These are phyloP conservation scores for Heterobasidion irregulare DNA, from an alignment of 1,284 basidiomycete genomes.

Conservation along the genomic window DNA sequence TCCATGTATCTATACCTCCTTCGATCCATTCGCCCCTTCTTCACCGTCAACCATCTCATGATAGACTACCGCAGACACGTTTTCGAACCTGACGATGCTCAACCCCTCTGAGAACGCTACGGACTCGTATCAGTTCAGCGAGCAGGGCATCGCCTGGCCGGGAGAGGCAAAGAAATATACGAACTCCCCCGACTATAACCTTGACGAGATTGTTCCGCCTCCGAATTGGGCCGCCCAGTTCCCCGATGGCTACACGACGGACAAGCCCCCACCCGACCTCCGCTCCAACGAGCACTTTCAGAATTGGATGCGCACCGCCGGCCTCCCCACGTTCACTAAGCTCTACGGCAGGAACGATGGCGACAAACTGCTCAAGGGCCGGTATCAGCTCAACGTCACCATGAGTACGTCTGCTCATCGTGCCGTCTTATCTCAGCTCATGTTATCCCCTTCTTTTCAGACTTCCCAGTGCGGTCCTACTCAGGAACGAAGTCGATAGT, in stretches of 20 bases:
- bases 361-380: constrained; percentile 63
- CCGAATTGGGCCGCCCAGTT: constrained; percentile 82
- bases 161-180: constrained; percentile 91
- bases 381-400: constrained; percentile 71
- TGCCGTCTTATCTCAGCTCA: neutral
- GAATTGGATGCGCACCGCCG: constrained; percentile 99
- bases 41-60: neutral
- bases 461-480: constrained; percentile 90
- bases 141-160: constrained; percentile 87
- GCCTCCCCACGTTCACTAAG: constrained; percentile 94
- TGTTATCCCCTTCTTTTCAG: constrained; percentile 29
- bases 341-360: constrained; percentile 89
- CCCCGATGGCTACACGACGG: constrained; percentile 68
- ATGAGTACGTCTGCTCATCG: constrained; percentile 57
- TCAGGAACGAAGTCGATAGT: constrained; percentile 95
- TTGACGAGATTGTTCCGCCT: constrained; percentile 74
- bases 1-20: neutral
- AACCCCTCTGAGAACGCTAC: constrained; percentile 45
- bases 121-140: constrained; percentile 67
- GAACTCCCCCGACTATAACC: constrained; percentile 44
- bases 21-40: neutral
- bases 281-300: constrained; percentile 89
- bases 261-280: constrained; percentile 71
- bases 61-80: constrained; percentile 55
- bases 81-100: constrained; percentile 52